Evolutionary conservation across 768 basidiomycete genomes (phyloP).

Genomic region (Psilocybe azurescens): DNA sequence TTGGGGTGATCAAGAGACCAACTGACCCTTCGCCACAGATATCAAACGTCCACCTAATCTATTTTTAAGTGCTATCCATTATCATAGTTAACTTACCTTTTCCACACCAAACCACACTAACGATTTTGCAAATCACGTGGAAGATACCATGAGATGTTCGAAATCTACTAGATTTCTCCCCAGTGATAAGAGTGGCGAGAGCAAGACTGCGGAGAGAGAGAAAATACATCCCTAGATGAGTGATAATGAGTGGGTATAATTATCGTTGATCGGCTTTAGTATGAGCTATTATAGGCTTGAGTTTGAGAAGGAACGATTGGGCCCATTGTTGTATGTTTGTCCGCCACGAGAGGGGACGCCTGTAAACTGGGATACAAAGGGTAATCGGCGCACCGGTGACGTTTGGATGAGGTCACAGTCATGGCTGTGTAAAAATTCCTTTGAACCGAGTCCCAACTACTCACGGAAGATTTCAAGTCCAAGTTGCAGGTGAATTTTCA

Average conservation of each 20-base stretch:
- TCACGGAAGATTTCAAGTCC: no score
- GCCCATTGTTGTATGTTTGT: neutral
- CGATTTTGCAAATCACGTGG: neutral
- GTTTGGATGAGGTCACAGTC: no score
- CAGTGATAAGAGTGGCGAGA: slow-evolving; percentile 3
- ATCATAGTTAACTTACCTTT: neutral
- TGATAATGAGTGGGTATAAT: slow-evolving; percentile 1
- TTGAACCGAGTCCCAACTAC: no score
- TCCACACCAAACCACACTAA: neutral
- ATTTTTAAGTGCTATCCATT: neutral
- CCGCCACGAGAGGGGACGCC: no score
- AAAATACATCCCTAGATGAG: slow-evolving; percentile 12
- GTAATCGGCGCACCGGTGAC: no score
- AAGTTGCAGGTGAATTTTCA: no score
- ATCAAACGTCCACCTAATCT: neutral
- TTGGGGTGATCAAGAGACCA: neutral
- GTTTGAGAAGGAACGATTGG: neutral
- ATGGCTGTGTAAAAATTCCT: no score
- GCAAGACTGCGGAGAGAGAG: slow-evolving; percentile 22
- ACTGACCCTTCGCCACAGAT: slow-evolving; percentile 4
- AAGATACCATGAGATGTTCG: neutral
- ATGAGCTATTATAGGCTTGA: neutral
- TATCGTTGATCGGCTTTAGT: slow-evolving; percentile 10
- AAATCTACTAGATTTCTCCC: neutral
- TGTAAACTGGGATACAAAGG: no score